Base-by-base conservation (phyloP, 495 filamentous ascomycete genomes). In the Neurospora hispaniola region DNA sequence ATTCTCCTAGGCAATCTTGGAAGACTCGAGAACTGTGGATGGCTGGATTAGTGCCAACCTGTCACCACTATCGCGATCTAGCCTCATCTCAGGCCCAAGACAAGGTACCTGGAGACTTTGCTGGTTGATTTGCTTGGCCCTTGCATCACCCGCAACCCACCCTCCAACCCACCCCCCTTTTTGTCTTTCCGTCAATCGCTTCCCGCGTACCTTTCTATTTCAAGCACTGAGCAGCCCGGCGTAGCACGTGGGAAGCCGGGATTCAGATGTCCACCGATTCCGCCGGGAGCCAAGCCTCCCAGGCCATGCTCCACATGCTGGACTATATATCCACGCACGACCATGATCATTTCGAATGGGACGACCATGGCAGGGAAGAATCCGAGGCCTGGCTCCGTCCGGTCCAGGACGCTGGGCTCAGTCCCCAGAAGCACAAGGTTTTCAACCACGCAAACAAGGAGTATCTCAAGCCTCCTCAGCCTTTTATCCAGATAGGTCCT, bases 381-480 rank as follows among this genome's bases (percentile, higher is more conserved):
- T 71, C 71, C 4, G 76, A 72, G 0, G 77, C 59, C 3, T 81
- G 79, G 79, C 68, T 76, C 2, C n/a, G 16, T 10, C 78, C 79
- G 1, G 77, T 81, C 2, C 31, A 42, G 6, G 72, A 72, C 1
- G 75, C 75, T 16, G 73, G 73, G 3, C 78, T 81, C 20, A 73
- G 78, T 35, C 48, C 54, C 2, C 71, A 38, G 16, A 81, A 80
- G 59, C 79, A 81, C 75, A 81, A 81, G 71, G 77, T 81, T 5
- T 80, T 81, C 11, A 69, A 76, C 27, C 79, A 81, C 48, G n/a
- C 31, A 41, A 76, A 75, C 44, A 80, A 79, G 39, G 78, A 81
- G 38, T 80, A 79, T 31, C 71, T 79, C 12, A 77, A 69, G 4
- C 76, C 75, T 3, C 78, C 78, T 1, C 70, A 44, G 11, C 79